Conservation (phyloP, 2,329 filamentous ascomycete species). For the Stromatinia cepivora region DNA sequence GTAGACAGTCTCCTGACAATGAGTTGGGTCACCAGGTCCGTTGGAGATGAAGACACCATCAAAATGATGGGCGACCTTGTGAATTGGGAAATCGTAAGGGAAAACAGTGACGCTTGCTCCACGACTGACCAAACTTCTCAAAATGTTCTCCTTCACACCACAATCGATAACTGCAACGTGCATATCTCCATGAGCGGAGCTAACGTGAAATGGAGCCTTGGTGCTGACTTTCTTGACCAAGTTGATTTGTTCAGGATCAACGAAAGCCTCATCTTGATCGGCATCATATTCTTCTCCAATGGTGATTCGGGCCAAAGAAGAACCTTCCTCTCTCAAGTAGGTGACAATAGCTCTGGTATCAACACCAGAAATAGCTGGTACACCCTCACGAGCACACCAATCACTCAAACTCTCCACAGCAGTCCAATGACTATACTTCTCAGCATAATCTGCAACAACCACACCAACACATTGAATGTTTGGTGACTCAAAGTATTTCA, state of each 20-base stretch:
- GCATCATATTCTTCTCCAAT: conserved; percentile 98
- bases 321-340: conserved; percentile 92
- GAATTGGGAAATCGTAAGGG: conserved; percentile 95
- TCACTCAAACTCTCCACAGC: conserved; percentile 89
- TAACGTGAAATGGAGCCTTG: conserved; percentile 95
- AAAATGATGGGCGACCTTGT: conserved; percentile 97
- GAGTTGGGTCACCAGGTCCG: conserved; percentile 94
- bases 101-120: conserved; percentile 92
- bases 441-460: conserved; percentile 90
- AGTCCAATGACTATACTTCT: conserved; percentile 97
- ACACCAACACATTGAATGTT: conserved; percentile 96
- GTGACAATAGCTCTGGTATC: conserved; percentile 97
- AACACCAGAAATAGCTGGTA: conserved; percentile 93
- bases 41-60: conserved; percentile 99
- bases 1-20: conserved; percentile 93
- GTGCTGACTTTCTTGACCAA: conserved; percentile 94
- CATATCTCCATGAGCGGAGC: conserved; percentile 76
- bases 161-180: conserved; percentile 97
- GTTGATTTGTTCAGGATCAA: conserved; percentile 96
- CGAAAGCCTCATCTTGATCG: conserved; percentile 93
- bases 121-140: conserved; percentile 87
- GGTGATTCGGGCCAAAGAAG: conserved; percentile 89
- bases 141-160: conserved; percentile 99
- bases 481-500: conserved; percentile 98
- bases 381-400: conserved; percentile 95